Evolutionary conservation across 2,329 filamentous ascomycete genomes (phyloP), one percentile per base, ranked within the genome.

Genomic region (Fusarium sp.): DNA sequence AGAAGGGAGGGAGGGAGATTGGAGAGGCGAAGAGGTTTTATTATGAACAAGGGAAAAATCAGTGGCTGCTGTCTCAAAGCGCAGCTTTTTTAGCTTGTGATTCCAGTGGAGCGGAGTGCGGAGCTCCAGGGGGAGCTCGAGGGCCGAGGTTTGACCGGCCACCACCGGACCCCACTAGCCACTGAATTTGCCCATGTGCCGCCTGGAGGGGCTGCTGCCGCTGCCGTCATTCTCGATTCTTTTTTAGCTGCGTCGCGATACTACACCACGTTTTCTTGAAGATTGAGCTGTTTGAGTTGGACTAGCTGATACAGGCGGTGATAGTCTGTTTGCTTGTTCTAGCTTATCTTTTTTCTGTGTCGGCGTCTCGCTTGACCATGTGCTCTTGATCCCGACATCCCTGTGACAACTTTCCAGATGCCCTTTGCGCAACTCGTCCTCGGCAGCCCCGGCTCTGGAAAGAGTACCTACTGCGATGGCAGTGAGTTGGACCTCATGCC

Each of bases 391-490:
- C 60, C 62, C 45, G 22, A 50, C 56, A 52, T 29, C 56, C 58
- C 62, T 50, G 61, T 59, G 58, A 74, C 62, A 71, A 70, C 72
- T 60, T 69, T 29, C 74, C 78, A 78, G 31, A 91, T 91, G 89
- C 88, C 89, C 59, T 91, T 91, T 79, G 89, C 88, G 68, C 94
- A 97, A 85, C 91, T 98, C 50, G 91, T 98, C 40, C 91, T 98
- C 78, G 97, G 97, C n/a, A 96, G 95, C 76, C 97, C 97, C 8
- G 97, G 97, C 79, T 92, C 95, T 33, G 97, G 97, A 70, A 99
- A 99, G 86, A 98, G 95, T 74, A 99, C 97, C 9, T 98, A 98
- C 82, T 98, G 96, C 87, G 95, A 98, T 91, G 97, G 97, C 81
- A 98, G 91, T 92, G 83, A 82, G 91, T 79, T 35, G 14, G 20